Evolutionary conservation across 345 rosid species (phyloP), one percentile per base, ranked within the genome.

Genomic region (Gynandropsis gynandra): DNA sequence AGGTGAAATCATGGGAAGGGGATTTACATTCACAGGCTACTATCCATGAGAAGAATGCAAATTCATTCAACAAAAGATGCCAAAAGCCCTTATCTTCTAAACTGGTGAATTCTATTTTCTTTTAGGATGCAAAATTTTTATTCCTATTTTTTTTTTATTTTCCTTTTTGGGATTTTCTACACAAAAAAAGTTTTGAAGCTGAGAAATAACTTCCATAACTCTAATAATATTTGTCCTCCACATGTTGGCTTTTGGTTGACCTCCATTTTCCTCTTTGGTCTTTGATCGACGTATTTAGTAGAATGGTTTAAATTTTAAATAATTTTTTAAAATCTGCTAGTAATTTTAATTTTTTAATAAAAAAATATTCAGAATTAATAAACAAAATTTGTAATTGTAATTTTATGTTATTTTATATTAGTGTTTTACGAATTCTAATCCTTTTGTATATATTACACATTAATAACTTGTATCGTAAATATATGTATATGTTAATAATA

Each of bases 11-110:
- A 66, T 72, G 16, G 95, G 84, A 49, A 67, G 89, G 42, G 89
- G 86, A 43, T 83, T 83, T 70, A 83, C 86, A 24, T 45, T 83
- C 80, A 68, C 86, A 0, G 87, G 89, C 48, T 83, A 83, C 75
- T 71, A 71, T 41, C 72, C 72, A 59, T 80, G 63, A 79, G 48
- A 59, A 47, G 16, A 35, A 39, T 15, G 0, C 16, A 14, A 42
- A 35, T n/a, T 38, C 38, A 24, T 42, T 63, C 21, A 42, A 24
- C 8, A n/a, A n/a, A n/a, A n/a, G n/a, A n/a, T 5, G 50, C 44
- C 5, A n/a, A 48, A 59, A 40, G 8, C 50, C 54, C 16, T 47
- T 37, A 46, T 9, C 18, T 49, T 46, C 32, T 51, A 51, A 50
- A 49, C 39, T 21, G n/a, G 56, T 18, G 7, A 16, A 37, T 9